phyloP scores from a whole-genome alignment of 2,329 filamentous ascomycete species.

The Coniochaeta sp. region DNA sequence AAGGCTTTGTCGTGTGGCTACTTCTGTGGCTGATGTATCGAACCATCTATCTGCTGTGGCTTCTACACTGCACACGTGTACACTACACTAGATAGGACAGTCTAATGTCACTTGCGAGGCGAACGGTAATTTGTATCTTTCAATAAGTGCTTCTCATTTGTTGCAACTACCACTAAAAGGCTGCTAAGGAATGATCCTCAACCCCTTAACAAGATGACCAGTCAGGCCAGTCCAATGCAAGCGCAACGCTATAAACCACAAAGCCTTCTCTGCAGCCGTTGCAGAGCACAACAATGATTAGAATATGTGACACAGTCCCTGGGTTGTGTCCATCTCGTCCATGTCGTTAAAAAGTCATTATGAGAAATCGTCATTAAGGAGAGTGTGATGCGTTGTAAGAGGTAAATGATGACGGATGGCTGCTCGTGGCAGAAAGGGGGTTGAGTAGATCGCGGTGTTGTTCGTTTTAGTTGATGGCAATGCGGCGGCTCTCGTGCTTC shows the following conservation, averaged over 20 bases:
- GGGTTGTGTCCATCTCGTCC: background rate
- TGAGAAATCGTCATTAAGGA: background rate
- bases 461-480: constrained; percentile 40
- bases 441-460: background rate
- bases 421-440: background rate
- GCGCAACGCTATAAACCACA: background rate
- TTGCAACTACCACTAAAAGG: background rate
- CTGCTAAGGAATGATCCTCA: background rate
- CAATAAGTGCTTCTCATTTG: background rate
- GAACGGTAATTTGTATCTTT: no score
- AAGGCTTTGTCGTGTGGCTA: no score
- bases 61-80: no score
- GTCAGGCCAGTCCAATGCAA: background rate
- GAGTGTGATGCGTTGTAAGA: background rate
- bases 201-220: background rate
- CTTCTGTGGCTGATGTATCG: no score
- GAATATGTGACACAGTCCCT: background rate
- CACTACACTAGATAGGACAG: no score
- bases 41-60: no score
- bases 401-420: background rate
- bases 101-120: background rate
- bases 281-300: background rate
- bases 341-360: background rate
- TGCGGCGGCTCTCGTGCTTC: constrained; percentile 48
- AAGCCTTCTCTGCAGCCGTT: background rate